phyloP scores from a whole-genome alignment of 192 early-diverging fungal genomes.

The Coemansia pectinata region DNA sequence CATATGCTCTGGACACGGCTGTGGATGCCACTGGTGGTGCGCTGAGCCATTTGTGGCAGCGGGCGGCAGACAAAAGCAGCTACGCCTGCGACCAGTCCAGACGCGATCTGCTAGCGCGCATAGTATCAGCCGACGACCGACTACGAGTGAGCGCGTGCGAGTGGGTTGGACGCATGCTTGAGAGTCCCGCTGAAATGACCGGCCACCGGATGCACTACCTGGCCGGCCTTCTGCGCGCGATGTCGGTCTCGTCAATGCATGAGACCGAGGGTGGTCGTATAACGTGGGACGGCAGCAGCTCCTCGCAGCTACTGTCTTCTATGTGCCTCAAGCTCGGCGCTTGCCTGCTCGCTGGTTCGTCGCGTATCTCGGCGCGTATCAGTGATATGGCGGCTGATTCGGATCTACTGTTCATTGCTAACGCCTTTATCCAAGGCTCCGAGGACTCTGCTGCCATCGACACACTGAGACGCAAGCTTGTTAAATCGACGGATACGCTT shows the following conservation, averaged over 20 bases:
- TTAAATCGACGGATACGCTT: neutral
- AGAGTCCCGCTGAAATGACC: neutral
- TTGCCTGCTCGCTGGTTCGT: neutral
- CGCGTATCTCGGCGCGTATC: neutral
- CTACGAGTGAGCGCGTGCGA: constrained; percentile 14
- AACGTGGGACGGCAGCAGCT: constrained; percentile 19
- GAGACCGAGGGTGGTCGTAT: constrained; percentile 2
- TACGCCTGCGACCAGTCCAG: neutral
- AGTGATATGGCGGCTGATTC: neutral
- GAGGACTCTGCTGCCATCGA: neutral
- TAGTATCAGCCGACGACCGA: constrained; percentile 14
- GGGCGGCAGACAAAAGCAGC: neutral
- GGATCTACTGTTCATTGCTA: constrained; percentile 15
- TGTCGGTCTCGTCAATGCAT: constrained; percentile 1
- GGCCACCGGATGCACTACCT: neutral
- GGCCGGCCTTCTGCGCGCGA: constrained; percentile 11
- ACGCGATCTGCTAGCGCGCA: constrained; percentile 22
- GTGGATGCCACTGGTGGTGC: constrained; percentile 2
- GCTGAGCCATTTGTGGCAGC: constrained; percentile 15
- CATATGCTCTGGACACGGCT: neutral
- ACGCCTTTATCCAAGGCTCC: constrained; percentile 18
- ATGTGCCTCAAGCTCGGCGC: constrained; percentile 15
- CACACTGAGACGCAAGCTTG: neutral
- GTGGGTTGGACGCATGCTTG: constrained; percentile 13
- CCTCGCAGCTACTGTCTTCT: neutral